These are phyloP conservation scores for Vitis hybrid DNA, from an alignment of 177 flowering plant genomes.

Conservation along the genomic window DNA sequence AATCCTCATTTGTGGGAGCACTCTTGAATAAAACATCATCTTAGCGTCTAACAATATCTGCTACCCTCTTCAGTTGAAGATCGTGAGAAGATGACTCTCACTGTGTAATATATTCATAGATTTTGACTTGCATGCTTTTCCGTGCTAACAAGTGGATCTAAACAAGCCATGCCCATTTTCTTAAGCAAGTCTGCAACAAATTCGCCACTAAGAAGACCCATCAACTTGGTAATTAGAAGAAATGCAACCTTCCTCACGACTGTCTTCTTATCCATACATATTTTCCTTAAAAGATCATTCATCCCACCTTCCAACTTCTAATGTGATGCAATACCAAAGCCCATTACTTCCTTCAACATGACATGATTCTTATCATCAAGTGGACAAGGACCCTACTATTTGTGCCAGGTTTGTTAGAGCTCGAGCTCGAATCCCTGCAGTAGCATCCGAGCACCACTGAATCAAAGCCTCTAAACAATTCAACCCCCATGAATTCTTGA, in stretches of 20 bases:
- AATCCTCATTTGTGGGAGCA: no score
- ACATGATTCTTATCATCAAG: slow-evolving; percentile 24
- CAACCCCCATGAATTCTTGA: slow-evolving; percentile 47
- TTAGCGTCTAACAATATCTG: no score
- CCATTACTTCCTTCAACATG: slow-evolving; percentile 51
- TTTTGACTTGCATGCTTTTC: no score
- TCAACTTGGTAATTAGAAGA: slow-evolving; percentile 64
- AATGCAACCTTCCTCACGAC: slow-evolving; percentile 85
- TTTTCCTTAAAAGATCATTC: slow-evolving; percentile 58
- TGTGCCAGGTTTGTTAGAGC: slow-evolving; percentile 79
- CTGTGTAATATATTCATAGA: no score
- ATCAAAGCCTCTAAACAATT: slow-evolving; percentile 64
- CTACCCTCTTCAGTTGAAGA: no score
- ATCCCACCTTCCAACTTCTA: slow-evolving; percentile 26
- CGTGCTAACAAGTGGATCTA: slow-evolving; percentile 88
- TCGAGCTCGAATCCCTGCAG: slow-evolving; percentile 66
- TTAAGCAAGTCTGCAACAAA: slow-evolving; percentile 65
- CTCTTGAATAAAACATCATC: no score
- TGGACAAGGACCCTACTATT: slow-evolving; percentile 31
- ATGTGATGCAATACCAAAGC: slow-evolving; percentile 28
- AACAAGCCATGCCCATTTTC: slow-evolving; percentile 82
- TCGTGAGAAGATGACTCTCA: no score
- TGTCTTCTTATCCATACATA: slow-evolving; percentile 93
- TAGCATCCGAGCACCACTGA: slow-evolving; percentile 70
- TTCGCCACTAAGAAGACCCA: slow-evolving; percentile 46